Percentiles rank a stretch among this genome's conserved stretches.
Evolutionary conservation across 1,139 yeast species (phyloP).

Genomic region (Lodderomyces beijingensis): DNA sequence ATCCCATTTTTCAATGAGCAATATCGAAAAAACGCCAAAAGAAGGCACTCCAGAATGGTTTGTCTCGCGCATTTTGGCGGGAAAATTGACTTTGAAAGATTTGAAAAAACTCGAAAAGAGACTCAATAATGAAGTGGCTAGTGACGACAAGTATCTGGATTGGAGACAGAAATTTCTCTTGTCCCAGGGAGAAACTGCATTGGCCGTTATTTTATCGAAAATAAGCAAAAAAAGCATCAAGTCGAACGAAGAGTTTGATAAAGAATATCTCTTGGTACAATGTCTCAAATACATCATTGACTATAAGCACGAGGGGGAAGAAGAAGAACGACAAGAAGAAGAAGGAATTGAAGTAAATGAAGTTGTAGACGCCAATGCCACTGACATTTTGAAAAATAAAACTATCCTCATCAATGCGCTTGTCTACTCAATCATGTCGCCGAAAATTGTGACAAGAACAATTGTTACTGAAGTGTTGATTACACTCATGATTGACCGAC

Average conservation of each 20-base stretch:
- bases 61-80: conserved; percentile 34
- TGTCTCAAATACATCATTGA: conserved; percentile 30
- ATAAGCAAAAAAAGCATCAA: conserved; percentile 42
- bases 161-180: conserved; percentile 34
- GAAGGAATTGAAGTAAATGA: not conserved
- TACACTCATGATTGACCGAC: conserved; percentile 26
- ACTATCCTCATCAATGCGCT: conserved; percentile 33
- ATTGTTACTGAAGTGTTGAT: conserved; percentile 42
- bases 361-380: conserved; percentile 5
- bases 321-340: too few species aligned
- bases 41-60: conserved; percentile 46
- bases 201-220: conserved; percentile 36
- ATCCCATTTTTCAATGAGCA: not conserved
- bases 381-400: conserved; percentile 19
- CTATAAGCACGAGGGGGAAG: too few species aligned
- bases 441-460: conserved; percentile 38
- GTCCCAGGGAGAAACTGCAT: conserved; percentile 44
- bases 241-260: conserved; percentile 43
- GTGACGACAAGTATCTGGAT: conserved; percentile 1
- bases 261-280: conserved; percentile 34
- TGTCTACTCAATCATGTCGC: conserved; percentile 36
- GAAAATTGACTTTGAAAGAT: conserved; percentile 30
- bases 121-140: conserved; percentile 16
- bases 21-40: conserved; percentile 10
- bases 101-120: conserved; percentile 34